Conservation (phyloP, 2,329 filamentous ascomycete species). For the Shiraia sp. region DNA sequence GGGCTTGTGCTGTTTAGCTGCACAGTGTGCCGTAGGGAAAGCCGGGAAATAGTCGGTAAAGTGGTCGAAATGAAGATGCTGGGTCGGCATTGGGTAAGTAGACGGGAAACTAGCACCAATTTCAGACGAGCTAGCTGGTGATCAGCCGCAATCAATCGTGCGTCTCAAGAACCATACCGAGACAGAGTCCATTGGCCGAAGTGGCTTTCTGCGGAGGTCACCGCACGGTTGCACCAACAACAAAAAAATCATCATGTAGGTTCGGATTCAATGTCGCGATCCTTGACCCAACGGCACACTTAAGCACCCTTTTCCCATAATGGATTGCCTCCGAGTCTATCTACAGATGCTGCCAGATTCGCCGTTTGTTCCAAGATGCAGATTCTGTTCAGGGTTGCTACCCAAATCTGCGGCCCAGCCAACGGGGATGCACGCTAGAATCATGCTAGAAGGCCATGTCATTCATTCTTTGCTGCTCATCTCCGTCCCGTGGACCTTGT, state of each 20-base stretch:
- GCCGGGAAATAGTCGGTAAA: too few species aligned
- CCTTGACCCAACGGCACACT: slow-evolving; percentile 3
- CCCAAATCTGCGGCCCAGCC: background rate
- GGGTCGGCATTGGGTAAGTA: background rate
- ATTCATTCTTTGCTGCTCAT: slow-evolving; percentile 12
- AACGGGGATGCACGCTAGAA: slow-evolving; percentile 22
- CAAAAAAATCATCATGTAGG: slow-evolving; percentile 1
- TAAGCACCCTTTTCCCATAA: background rate
- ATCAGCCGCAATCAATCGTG: slow-evolving; percentile 1
- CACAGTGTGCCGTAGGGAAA: background rate
- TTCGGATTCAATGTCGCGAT: slow-evolving; percentile 19
- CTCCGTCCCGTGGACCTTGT: slow-evolving; percentile 6
- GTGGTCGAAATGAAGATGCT: too few species aligned
- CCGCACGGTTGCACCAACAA: slow-evolving; percentile 5
- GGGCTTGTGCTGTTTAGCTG: background rate
- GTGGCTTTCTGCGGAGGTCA: slow-evolving; percentile 11
- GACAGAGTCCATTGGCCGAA: slow-evolving; percentile 7
- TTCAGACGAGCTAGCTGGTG: background rate
- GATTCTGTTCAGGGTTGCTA: background rate
- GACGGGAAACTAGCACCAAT: background rate
- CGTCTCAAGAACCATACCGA: slow-evolving; percentile 10
- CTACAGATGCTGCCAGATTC: slow-evolving; percentile 1
- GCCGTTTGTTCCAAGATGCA: background rate
- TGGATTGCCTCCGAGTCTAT: slow-evolving; percentile 5
- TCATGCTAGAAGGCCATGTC: slow-evolving; percentile 19